phyloP scores from a whole-genome alignment of 345 rosid genomes.

The Physaria fendleri region DNA sequence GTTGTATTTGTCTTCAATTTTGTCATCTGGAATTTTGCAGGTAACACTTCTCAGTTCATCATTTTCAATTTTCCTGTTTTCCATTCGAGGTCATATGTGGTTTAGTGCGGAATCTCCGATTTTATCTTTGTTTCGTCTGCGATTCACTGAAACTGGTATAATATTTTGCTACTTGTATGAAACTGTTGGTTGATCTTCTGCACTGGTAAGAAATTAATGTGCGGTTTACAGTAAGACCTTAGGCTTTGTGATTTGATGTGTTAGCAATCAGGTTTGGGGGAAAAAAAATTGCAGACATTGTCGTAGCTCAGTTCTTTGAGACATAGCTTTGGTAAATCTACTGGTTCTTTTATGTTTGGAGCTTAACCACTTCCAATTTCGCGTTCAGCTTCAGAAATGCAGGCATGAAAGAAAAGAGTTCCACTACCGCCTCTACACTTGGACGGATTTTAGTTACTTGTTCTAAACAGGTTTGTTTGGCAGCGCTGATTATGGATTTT shows the following conservation, averaged over 20 bases:
- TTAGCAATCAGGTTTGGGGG: too few relatives aligned
- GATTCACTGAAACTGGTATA: neutral
- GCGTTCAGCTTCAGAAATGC: slow-evolving; percentile 26
- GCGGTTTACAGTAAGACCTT: neutral
- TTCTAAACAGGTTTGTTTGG: slow-evolving; percentile 60
- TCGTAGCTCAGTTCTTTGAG: too few relatives aligned
- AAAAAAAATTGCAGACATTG: too few relatives aligned
- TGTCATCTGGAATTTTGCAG: slow-evolving; percentile 1
- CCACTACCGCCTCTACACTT: slow-evolving; percentile 49
- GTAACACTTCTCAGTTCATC: slow-evolving; percentile 5
- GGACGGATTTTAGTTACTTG: slow-evolving; percentile 75
- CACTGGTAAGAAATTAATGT: neutral
- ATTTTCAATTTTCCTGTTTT: neutral
- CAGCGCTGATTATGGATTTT: neutral
- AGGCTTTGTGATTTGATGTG: neutral
- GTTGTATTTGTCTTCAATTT: neutral
- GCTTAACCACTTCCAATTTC: neutral
- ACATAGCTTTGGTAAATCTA: neutral
- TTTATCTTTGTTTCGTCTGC: neutral
- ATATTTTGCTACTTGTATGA: neutral
- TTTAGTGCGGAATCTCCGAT: neutral
- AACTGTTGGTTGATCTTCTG: neutral
- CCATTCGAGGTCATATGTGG: neutral
- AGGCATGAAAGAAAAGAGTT: slow-evolving; percentile 75
- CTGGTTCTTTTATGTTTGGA: neutral